Evolutionary conservation across 352 stramenopile species (phyloP).

Genomic region (Globisporangium irregulare): DNA sequence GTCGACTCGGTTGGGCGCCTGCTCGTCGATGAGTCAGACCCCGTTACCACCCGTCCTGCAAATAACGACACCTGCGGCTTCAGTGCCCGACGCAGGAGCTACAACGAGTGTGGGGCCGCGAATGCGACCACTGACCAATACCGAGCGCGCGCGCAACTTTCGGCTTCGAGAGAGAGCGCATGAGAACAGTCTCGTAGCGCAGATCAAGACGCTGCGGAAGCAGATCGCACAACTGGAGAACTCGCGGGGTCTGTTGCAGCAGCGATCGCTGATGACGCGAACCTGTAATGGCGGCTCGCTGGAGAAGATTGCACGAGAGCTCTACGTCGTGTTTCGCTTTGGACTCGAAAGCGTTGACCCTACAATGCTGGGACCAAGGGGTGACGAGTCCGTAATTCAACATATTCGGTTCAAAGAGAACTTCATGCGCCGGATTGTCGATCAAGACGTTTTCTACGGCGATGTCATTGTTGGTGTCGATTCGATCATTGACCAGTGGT

Average conservation of each 20-base stretch:
- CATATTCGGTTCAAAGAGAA: background rate
- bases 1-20: too few relatives aligned
- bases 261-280: background rate
- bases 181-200: background rate
- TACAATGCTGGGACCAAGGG: too few relatives aligned
- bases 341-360: background rate
- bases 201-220: background rate
- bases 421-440: background rate
- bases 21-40: too few relatives aligned
- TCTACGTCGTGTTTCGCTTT: background rate
- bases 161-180: background rate
- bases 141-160: background rate
- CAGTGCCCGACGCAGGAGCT: too few relatives aligned
- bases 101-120: too few relatives aligned
- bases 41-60: too few relatives aligned
- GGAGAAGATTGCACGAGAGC: background rate
- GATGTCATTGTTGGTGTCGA: constrained; percentile 3
- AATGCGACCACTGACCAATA: background rate
- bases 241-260: background rate
- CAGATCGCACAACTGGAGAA: background rate
- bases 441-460: background rate
- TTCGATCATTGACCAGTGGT: constrained; percentile 7
- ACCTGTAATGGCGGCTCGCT: background rate
- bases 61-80: too few relatives aligned
- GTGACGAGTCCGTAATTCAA: background rate